Conservation (phyloP, 805 yeast species). For the Ogataea dorogensis region DNA sequence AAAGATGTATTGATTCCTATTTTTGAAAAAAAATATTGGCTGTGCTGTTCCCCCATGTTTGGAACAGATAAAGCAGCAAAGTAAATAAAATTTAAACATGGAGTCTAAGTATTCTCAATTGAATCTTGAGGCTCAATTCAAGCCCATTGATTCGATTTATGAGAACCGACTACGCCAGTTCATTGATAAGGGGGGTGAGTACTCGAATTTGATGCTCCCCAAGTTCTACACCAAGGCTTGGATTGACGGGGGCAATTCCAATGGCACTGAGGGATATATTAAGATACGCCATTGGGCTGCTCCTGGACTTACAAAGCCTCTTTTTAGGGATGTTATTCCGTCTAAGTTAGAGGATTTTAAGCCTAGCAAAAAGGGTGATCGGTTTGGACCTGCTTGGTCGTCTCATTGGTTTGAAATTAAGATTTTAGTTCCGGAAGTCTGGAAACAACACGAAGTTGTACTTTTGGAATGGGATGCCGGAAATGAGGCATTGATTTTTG, state of each 20-base stretch:
- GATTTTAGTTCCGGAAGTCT: slow-evolving; percentile 60
- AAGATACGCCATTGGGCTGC: slow-evolving; percentile 69
- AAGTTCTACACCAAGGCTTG: slow-evolving; percentile 70
- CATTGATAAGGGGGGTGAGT: slow-evolving; percentile 71
- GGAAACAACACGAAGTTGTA: slow-evolving; percentile 54
- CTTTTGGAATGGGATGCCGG: slow-evolving; percentile 81
- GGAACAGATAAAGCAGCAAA: slow-evolving; percentile 8
- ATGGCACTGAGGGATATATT: slow-evolving; percentile 41
- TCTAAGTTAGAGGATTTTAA: slow-evolving; percentile 46
- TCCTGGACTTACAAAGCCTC: slow-evolving; percentile 65
- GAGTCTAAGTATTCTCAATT: slow-evolving; percentile 36
- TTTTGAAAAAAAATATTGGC: slow-evolving; percentile 1
- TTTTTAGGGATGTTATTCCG: slow-evolving; percentile 58
- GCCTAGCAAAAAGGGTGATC: slow-evolving; percentile 64
- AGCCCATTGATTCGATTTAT: slow-evolving; percentile 73
- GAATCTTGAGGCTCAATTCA: slow-evolving; percentile 61
- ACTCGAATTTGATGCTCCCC: slow-evolving; percentile 69
- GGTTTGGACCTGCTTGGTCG: slow-evolving; percentile 95
- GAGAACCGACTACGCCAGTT: slow-evolving; percentile 74
- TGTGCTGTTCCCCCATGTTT: slow-evolving; percentile 4
- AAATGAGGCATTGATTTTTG: slow-evolving; percentile 82
- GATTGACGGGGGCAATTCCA: slow-evolving; percentile 39
- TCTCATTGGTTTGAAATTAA: slow-evolving; percentile 88
- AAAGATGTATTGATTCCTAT: slow-evolving; percentile 1
- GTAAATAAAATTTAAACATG: slow-evolving; percentile 3